These are phyloP conservation scores for Picea abies DNA, from an alignment of 83 land plant genomes.

Conservation along the genomic window DNA sequence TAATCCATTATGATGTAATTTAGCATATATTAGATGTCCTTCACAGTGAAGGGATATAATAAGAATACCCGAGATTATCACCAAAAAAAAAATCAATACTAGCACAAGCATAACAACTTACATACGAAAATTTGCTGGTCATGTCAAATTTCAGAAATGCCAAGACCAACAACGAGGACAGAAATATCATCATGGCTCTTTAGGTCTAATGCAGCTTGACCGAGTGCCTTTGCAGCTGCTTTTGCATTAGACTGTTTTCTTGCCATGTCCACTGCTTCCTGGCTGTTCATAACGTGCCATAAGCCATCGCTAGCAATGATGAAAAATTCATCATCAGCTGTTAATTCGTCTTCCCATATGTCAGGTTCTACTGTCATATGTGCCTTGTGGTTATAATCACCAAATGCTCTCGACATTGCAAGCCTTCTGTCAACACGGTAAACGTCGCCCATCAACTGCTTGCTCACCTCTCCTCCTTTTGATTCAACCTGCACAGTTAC, in stretches of 20 bases:
- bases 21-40: no score
- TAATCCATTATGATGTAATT: no score
- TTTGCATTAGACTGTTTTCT: conserved; percentile 16
- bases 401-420: conserved; percentile 49
- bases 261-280: conserved; percentile 30
- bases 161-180: conserved; percentile 27
- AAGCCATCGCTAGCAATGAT: conserved; percentile 41
- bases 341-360: conserved; percentile 29
- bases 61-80: no score
- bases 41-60: no score
- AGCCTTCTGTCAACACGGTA: conserved; percentile 38
- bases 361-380: conserved; percentile 43
- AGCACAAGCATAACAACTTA: no score
- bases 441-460: conserved; percentile 14
- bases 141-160: not conserved
- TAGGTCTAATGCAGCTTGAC: conserved; percentile 22
- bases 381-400: conserved; percentile 37
- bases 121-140: no score
- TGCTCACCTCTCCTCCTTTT: conserved; percentile 39
- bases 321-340: conserved; percentile 31
- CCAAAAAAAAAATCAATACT: no score
- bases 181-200: conserved; percentile 32
- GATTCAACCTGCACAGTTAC: conserved; percentile 26
- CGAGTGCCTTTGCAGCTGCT: conserved; percentile 33
- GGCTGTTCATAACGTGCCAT: conserved; percentile 37